Evolutionary conservation across 768 basidiomycete species (phyloP).

Genomic region (Amanita molliuscula): DNA sequence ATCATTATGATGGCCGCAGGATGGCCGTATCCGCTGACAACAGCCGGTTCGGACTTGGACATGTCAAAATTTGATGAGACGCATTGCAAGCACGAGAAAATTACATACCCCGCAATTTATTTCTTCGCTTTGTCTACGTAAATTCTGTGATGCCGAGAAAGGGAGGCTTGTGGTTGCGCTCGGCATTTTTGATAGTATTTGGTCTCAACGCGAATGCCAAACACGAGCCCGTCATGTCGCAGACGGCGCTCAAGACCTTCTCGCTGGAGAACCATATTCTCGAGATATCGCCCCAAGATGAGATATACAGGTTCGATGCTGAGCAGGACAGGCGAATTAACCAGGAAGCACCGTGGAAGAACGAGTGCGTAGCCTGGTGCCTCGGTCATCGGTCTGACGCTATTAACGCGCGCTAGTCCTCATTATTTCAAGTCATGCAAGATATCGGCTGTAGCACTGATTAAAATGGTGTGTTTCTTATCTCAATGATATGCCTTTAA

Average conservation of each 20-base stretch:
- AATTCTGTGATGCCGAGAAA: neutral
- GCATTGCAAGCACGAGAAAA: too few species aligned
- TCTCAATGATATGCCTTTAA: neutral
- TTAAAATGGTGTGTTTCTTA: constrained; percentile 68
- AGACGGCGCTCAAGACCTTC: constrained; percentile 65
- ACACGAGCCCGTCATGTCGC: constrained; percentile 24
- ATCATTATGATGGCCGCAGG: too few species aligned
- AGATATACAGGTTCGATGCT: constrained; percentile 68
- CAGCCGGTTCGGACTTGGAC: too few species aligned
- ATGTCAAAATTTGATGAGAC: too few species aligned
- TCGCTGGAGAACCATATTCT: constrained; percentile 59
- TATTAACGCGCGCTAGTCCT: constrained; percentile 31
- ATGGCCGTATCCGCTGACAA: neutral
- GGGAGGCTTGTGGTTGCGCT: too few species aligned
- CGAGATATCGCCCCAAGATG: constrained; percentile 65
- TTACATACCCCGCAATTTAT: too few species aligned
- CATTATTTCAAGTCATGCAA: constrained; percentile 84
- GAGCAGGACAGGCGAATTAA: constrained; percentile 60
- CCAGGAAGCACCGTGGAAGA: constrained; percentile 70
- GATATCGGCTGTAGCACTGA: constrained; percentile 89
- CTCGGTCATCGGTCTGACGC: neutral
- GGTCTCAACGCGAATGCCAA: neutral
- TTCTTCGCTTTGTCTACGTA: too few species aligned
- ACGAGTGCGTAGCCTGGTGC: constrained; percentile 50
- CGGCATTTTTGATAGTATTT: too few species aligned